Evolutionary conservation across 805 yeast species (phyloP), one percentile per base, ranked within the genome.

Genomic region (Wickerhamomyces canadensis): DNA sequence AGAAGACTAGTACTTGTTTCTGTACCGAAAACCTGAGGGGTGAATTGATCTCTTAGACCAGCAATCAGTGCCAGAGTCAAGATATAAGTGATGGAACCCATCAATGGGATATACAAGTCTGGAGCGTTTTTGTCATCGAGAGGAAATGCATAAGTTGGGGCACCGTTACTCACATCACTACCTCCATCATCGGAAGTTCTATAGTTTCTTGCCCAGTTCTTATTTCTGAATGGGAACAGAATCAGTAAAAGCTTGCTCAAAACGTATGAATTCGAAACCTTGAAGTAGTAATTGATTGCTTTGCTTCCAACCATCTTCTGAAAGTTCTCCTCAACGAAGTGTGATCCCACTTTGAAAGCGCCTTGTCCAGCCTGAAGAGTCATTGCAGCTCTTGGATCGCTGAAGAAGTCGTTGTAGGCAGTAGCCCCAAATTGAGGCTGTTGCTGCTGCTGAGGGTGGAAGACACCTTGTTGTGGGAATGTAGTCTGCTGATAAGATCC

Each of bases 121-220:
- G 98, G 98, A 0, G 98, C 94, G 54, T 94, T 93, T 40, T 82
- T 70, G 57, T 93, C 98, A 43, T 84, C 85, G 32, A 74, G 62
- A 13, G 99, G 96, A 10, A 85, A 78, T 3, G 86, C 80, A 58
- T 70, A 86, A 17, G 48, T 42, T 12, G 32, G 28, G 3, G 37
- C 25, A 18, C 24, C 23, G 4, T 19, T 27, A 14, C 33, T 42
- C 16, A 16, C 23, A 4, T 36, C 32, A 5, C 62, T 50, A 16
- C 54, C 57, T 7, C 64, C 61, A 29, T 62, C 62, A 14, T 65
- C 66, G 5, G 64, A 47, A 16, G 55, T 48, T 31, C 66, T 56
- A 31, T 51, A 55, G 34, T 67, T 57, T 43, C 97, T 70, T 26
- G 78, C 76, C 96, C 98, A 88, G 37, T 81, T 84, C 52, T 75